Evolutionary conservation across 2,329 filamentous ascomycete genomes (phyloP), one percentile per base, ranked within the genome.

Genomic region (Arthrobotrys conoides): DNA sequence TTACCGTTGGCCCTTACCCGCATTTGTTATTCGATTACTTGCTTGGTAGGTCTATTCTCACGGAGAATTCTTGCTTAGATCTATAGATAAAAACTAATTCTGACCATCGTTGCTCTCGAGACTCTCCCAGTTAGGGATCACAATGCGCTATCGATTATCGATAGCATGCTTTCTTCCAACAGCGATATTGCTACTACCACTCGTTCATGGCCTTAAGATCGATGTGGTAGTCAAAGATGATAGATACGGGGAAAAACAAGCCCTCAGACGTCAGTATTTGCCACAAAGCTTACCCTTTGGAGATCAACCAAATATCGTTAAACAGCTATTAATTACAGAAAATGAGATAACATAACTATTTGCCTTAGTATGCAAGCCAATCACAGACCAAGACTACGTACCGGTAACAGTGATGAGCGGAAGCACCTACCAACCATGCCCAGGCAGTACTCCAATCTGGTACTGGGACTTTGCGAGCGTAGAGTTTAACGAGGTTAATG

Each of bases 401-500:
- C 5, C 16, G 3, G 36, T 76, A 30, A 65, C 14, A 9, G 57
- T 57, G 2, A 27, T 69, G 8, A 55, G n/a, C n/a, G 63, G 63
- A 5, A 12, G 16, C 1, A 30, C 20, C 5, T 12, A 49, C 5
- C 55, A 4, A 48, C 5, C 12, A 20, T 76, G 71, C 27, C 66
- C 22, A 24, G 16, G 16, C 10, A 49, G 66, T 5, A 66, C 53
- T 3, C 38, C 33, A 1, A 66, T 76, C 16, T 76, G 66, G 66
- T 71, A 65, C n/a, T 76, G 72, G 72, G 72, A 76, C 27, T 57
- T 61, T 48, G 64, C n/a, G n/a, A 38, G 16, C 10, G 3, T 12
- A 2, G 48, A 70, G 55, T 1, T n/a, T 3, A 22, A 38, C 10
- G 38, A 53, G 6, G 16, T 38, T 1, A 61, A 44, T 9, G 66